Evolutionary conservation across 1,284 basidiomycete species (phyloP).

Genomic region (Pascua sp.): DNA sequence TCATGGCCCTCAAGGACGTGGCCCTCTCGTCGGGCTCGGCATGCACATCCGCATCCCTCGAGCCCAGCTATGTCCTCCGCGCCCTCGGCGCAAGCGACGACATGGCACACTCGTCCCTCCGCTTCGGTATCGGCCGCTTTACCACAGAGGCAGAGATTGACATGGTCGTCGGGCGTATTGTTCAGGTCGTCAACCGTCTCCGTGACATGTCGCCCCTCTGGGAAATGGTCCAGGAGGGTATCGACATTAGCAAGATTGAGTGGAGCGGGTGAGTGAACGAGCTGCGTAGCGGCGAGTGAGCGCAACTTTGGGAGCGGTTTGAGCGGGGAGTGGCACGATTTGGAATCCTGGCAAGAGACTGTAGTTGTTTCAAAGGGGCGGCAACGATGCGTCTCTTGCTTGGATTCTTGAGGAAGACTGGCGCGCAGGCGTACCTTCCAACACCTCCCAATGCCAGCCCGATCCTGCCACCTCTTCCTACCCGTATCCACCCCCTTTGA

Average conservation of each 20-base stretch:
- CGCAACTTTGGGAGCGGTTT: too few relatives aligned
- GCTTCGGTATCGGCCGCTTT: conserved; percentile 97
- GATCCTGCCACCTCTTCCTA: too few relatives aligned
- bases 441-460: too few relatives aligned
- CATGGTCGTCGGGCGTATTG: conserved; percentile 85
- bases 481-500: too few relatives aligned
- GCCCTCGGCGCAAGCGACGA: conserved; percentile 96
- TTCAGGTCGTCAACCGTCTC: conserved; percentile 71
- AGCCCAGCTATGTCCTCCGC: conserved; percentile 96
- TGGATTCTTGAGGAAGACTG: too few relatives aligned
- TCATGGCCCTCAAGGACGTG: conserved; percentile 99
- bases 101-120: conserved; percentile 96
- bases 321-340: too few relatives aligned
- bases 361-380: too few relatives aligned
- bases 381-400: too few relatives aligned
- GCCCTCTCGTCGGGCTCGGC: conserved; percentile 97
- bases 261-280: conserved; percentile 57
- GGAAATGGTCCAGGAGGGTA: conserved; percentile 93
- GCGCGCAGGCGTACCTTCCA: too few relatives aligned
- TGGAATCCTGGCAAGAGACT: too few relatives aligned
- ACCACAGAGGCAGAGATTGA: conserved; percentile 97
- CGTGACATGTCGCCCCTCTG: conserved; percentile 84
- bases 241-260: conserved; percentile 87
- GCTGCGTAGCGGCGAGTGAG: too few relatives aligned
- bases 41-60: conserved; percentile 95